Conservation (phyloP, 768 basidiomycete genomes). For the Roridomyces roridus region DNA sequence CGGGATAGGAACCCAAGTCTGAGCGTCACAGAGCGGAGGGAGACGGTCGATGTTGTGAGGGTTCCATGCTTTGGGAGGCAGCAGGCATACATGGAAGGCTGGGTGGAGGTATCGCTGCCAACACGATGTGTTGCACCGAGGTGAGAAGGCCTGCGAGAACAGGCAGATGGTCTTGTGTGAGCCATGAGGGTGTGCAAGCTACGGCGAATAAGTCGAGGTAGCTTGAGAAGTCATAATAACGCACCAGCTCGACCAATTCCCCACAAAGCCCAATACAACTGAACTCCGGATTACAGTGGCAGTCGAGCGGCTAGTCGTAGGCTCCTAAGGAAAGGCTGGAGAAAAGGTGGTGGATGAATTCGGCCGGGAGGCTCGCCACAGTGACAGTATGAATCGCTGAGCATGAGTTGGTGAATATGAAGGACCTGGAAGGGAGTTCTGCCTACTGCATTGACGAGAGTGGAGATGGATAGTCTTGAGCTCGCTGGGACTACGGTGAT, state of each 20-base stretch:
- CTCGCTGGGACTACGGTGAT: conserved; percentile 87
- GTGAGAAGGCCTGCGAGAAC: conserved; percentile 86
- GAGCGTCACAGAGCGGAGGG: conserved; percentile 88
- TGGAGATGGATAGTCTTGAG: conserved; percentile 88
- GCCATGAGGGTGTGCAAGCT: conserved; percentile 94
- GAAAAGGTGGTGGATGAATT: conserved; percentile 78
- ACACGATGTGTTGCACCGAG: conserved; percentile 95
- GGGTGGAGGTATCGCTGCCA: conserved; percentile 80
- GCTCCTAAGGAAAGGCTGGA: conserved; percentile 63
- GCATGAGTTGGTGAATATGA: conserved; percentile 25
- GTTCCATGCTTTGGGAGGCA: conserved; percentile 89
- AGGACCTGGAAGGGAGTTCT: neutral
- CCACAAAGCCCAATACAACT: conserved; percentile 92
- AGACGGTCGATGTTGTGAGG: conserved; percentile 71
- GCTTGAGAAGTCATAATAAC: conserved; percentile 24
- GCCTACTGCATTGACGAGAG: conserved; percentile 86
- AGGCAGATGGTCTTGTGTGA: conserved; percentile 95
- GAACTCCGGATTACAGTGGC: conserved; percentile 91
- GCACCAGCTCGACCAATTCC: conserved; percentile 91
- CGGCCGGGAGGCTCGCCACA: conserved; percentile 73
- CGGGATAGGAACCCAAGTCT: conserved; percentile 96
- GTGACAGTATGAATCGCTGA: conserved; percentile 77
- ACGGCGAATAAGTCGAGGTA: conserved; percentile 3
- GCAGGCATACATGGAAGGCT: conserved; percentile 87
- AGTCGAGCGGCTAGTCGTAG: conserved; percentile 67